Base-by-base conservation (phyloP, 331 rosid species). In the Saraca asoca region DNA sequence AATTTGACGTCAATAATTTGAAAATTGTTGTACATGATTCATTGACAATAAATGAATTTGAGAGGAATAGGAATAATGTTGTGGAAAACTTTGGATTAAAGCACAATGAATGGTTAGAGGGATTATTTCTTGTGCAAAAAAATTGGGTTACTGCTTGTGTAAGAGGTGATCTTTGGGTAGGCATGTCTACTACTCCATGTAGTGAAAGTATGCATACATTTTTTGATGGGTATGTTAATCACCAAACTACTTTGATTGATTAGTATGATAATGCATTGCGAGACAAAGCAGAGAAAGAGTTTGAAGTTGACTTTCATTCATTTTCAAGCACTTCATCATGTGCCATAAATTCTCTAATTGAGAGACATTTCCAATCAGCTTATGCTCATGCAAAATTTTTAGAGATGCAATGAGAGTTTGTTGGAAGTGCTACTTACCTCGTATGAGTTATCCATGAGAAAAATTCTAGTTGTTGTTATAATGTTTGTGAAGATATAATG, bases 341-440 rank as follows among this genome's bases (percentile, higher is more conserved):
- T 12, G 62, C 41, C 2, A 31, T 63, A 29, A 29, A 41, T 3
- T 61, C 69, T 7, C n/a, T 12, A 15, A 51, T 53, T 39, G 69
- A 62, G 35, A 42, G 41, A 42, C 16, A 71, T 39, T 61, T 61
- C 17, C 76, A 71, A 51, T 2, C 6, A 1, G 7, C 31, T 3
- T 71, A 71, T 11, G 61, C 61, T n/a, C 54, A 51, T 71, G 62
- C 20, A 41, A 51, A 71, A 5, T 61, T 61, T 43, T 11, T 6
- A 1, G 63, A 71, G 39, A 51, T 62, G 12, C 70, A 51, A 31
- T 54, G 3, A 37, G 41, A 37, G 41, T 37, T 37, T 37, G 8
- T 9, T 37, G 8, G 41, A 37, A 37, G 8, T 5, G 41, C 41
- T 37, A 9, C 5, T 37, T 37, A 9, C 7, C 5, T 5, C 8